phyloP scores from a whole-genome alignment of 129 eudicot species.

The sunflower (Helianthus annuus) region DNA sequence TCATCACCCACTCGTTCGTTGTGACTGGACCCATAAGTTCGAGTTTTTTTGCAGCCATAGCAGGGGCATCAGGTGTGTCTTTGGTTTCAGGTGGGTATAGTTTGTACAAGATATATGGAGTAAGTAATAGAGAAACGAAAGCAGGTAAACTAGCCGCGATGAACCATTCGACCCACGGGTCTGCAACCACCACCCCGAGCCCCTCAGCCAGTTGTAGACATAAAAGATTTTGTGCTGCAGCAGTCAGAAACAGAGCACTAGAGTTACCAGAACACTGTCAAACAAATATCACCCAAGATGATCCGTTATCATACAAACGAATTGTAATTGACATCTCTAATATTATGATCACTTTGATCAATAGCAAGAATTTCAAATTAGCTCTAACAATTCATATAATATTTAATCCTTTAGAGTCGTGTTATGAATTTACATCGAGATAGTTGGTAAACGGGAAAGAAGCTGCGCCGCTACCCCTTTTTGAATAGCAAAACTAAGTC shows the following conservation, averaged over 20 bases:
- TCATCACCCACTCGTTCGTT: constrained; percentile 80
- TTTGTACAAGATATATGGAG: constrained; percentile 71
- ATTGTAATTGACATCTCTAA: background rate
- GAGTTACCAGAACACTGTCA: constrained; percentile 78
- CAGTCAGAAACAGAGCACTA: constrained; percentile 95
- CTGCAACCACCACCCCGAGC: constrained; percentile 67
- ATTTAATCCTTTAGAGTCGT: background rate
- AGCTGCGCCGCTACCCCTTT: too few species aligned
- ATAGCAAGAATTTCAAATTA: background rate
- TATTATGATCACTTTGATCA: too few species aligned
- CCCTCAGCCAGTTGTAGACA: constrained; percentile 80
- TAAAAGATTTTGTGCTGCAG: constrained; percentile 91
- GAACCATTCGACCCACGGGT: constrained; percentile 81
- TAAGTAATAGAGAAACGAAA: constrained; percentile 43
- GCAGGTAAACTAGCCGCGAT: constrained; percentile 79
- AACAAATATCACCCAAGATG: background rate
- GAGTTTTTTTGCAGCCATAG: constrained; percentile 67
- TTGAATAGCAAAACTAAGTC: too few species aligned
- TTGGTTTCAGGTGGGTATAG: constrained; percentile 80
- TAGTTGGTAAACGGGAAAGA: too few species aligned
- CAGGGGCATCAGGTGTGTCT: constrained; percentile 81
- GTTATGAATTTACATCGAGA: too few species aligned
- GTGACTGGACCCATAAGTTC: constrained; percentile 86
- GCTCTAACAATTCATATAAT: background rate
- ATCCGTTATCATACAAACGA: background rate